These are phyloP conservation scores for Malbranchea cinnamomea DNA, from an alignment of 2,329 filamentous ascomycete species.

Conservation along the genomic window DNA sequence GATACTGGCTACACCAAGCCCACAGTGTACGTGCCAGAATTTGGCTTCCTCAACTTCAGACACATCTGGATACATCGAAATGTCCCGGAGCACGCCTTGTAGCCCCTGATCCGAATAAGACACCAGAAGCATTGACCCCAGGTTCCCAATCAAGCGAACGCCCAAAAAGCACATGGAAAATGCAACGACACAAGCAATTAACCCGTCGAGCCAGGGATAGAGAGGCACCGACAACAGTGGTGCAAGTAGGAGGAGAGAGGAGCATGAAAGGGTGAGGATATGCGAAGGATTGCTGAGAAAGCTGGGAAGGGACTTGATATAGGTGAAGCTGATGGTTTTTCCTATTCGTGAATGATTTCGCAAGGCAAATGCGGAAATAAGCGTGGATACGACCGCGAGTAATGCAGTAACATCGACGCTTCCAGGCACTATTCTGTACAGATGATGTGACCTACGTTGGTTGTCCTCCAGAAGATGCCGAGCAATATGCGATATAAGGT, in stretches of 20 bases:
- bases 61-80: slow-evolving; percentile 65
- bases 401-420: slow-evolving; percentile 68
- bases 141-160: slow-evolving; percentile 63
- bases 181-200: slow-evolving; percentile 68
- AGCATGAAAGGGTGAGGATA: slow-evolving; percentile 82
- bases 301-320: slow-evolving; percentile 65
- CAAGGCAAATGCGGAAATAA: slow-evolving; percentile 73
- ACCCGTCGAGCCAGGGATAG: slow-evolving; percentile 68
- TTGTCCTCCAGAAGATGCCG: slow-evolving; percentile 80
- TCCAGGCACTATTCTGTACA: slow-evolving; percentile 55
- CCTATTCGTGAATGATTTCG: slow-evolving; percentile 87
- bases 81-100: slow-evolving; percentile 64
- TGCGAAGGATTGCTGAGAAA: slow-evolving; percentile 92
- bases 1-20: slow-evolving; percentile 87
- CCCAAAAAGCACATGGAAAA: slow-evolving; percentile 80
- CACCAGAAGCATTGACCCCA: slow-evolving; percentile 94
- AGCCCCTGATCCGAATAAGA: slow-evolving; percentile 54
- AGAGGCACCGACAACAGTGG: slow-evolving; percentile 69
- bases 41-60: slow-evolving; percentile 72
- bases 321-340: slow-evolving; percentile 74
- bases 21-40: slow-evolving; percentile 98
- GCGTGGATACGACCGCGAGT: slow-evolving; percentile 65
- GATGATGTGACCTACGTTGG: slow-evolving; percentile 58
- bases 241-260: slow-evolving; percentile 61
- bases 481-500: slow-evolving; percentile 83